These are phyloP conservation scores for Ceratobasidium papillatum DNA, from an alignment of 1,284 basidiomycete species.

Conservation along the genomic window DNA sequence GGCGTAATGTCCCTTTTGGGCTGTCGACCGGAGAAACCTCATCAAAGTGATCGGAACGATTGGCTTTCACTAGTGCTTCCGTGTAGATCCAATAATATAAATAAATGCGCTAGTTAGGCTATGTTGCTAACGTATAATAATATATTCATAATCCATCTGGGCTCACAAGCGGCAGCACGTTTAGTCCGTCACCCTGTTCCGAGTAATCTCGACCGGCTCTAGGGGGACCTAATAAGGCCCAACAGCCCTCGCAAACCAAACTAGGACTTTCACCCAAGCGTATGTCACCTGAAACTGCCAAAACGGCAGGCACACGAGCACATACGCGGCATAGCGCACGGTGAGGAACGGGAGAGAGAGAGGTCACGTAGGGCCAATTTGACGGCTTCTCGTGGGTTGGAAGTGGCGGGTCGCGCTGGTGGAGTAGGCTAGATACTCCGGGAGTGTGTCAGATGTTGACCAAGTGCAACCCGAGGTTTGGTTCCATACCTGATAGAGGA, in stretches of 20 bases:
- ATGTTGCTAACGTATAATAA: slow-evolving; percentile 11
- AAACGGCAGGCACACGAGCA: slow-evolving; percentile 35
- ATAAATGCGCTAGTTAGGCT: slow-evolving; percentile 15
- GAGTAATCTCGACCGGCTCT: slow-evolving; percentile 27
- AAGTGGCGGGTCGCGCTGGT: slow-evolving; percentile 33
- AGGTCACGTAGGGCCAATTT: slow-evolving; percentile 38
- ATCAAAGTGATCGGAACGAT: slow-evolving; percentile 27
- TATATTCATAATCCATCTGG: slow-evolving; percentile 32
- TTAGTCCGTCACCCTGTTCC: slow-evolving; percentile 10
- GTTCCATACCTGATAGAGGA: slow-evolving; percentile 36
- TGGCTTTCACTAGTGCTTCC: slow-evolving; percentile 23
- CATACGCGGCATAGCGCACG: slow-evolving; percentile 38
- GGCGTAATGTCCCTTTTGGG: slow-evolving; percentile 12
- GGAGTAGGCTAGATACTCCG: slow-evolving; percentile 25
- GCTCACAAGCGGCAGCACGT: slow-evolving; percentile 33
- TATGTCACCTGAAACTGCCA: slow-evolving; percentile 29
- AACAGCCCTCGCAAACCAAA: slow-evolving; percentile 34
- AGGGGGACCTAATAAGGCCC: slow-evolving; percentile 29
- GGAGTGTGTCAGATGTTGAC: slow-evolving; percentile 7
- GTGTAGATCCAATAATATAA: slow-evolving; percentile 24
- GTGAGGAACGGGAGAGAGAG: slow-evolving; percentile 33
- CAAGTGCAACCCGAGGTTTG: slow-evolving; percentile 2
- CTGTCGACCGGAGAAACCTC: slow-evolving; percentile 22
- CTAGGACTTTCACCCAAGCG: slow-evolving; percentile 34
- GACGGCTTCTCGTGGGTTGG: slow-evolving; percentile 37